phyloP scores from a whole-genome alignment of 2,329 filamentous ascomycete species.

The Colletotrichum truncatum region DNA sequence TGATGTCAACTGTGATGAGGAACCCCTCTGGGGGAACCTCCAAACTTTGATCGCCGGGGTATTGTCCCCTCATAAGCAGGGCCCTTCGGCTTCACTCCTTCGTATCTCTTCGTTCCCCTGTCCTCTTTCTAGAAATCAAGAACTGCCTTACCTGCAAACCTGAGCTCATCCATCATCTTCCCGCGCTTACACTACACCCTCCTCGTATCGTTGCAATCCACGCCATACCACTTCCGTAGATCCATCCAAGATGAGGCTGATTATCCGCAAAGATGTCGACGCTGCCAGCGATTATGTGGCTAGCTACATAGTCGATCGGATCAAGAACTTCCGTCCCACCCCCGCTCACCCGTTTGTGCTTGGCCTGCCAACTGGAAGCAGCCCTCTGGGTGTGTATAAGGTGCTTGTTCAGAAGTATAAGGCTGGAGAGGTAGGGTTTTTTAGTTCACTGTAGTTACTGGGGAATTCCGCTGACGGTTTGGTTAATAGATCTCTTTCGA shows the following conservation, averaged over 20 bases:
- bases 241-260: constrained; percentile 74
- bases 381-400: constrained; percentile 80
- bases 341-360: constrained; percentile 80
- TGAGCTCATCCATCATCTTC: neutral
- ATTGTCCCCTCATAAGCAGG: constrained; percentile 27
- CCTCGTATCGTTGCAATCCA: constrained; percentile 10
- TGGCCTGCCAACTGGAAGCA: constrained; percentile 85
- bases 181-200: neutral
- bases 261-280: constrained; percentile 78
- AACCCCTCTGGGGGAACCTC: constrained; percentile 3
- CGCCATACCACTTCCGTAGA: constrained; percentile 33
- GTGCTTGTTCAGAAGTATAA: constrained; percentile 78
- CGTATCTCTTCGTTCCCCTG: neutral
- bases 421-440: constrained; percentile 61
- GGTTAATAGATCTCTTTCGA: constrained; percentile 77
- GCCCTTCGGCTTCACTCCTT: neutral
- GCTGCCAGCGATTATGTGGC: constrained; percentile 80
- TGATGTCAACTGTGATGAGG: constrained; percentile 26
- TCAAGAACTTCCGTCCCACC: constrained; percentile 80
- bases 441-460: neutral
- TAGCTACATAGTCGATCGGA: constrained; percentile 84
- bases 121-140: neutral
- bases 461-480: neutral
- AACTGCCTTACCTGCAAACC: neutral
- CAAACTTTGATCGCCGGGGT: neutral